These are phyloP conservation scores for Auriscalpium orientale DNA, from an alignment of 768 basidiomycete genomes.

Conservation along the genomic window DNA sequence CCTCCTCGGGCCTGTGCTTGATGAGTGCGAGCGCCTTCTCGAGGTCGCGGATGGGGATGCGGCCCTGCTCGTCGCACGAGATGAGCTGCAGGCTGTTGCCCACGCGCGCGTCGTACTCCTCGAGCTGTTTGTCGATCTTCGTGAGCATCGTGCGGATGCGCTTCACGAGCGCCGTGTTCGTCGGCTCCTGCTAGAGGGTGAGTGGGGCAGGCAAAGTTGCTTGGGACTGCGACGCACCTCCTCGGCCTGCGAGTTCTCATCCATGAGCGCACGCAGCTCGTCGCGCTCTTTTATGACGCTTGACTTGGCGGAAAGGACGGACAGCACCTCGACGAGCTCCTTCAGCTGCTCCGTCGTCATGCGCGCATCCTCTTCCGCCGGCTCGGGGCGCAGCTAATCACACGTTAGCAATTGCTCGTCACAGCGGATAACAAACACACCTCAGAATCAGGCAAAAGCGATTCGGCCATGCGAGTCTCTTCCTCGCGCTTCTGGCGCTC, in stretches of 20 bases:
- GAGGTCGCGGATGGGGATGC: conserved; percentile 83
- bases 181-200: conserved; percentile 50
- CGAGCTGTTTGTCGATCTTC: conserved; percentile 88
- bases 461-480: conserved; percentile 73
- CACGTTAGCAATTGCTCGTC: not conserved
- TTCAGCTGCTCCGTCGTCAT: conserved; percentile 97
- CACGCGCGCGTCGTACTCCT: conserved; percentile 86
- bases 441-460: conserved; percentile 84
- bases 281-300: conserved; percentile 93
- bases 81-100: conserved; percentile 82
- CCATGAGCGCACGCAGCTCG: conserved; percentile 86
- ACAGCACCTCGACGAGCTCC: conserved; percentile 87
- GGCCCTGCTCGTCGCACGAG: conserved; percentile 76
- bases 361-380: conserved; percentile 61
- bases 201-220: not conserved
- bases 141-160: conserved; percentile 93
- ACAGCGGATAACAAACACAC: conserved; percentile 28
- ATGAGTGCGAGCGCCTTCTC: conserved; percentile 89
- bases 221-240: conserved; percentile 48
- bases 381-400: conserved; percentile 57
- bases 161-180: conserved; percentile 84
- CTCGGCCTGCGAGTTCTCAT: conserved; percentile 85
- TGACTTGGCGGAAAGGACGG: conserved; percentile 86
- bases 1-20: conserved; percentile 87
- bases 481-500: conserved; percentile 47